Conservation (phyloP, 345 rosid genomes). For the Eucalyptus shirleyi region DNA sequence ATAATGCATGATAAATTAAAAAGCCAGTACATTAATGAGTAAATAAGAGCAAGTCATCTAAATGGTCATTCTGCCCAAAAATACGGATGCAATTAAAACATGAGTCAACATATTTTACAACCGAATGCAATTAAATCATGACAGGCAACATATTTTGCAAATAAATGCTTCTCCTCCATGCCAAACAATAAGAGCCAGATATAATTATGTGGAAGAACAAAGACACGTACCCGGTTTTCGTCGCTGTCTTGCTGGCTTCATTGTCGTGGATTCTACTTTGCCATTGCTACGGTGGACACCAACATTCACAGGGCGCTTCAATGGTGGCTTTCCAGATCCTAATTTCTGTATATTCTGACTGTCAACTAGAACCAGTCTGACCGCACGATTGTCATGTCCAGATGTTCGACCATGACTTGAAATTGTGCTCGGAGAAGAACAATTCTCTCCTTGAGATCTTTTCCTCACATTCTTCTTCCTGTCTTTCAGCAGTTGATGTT, state of each 20-base stretch:
- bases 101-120: neutral
- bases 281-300: conserved; percentile 39
- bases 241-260: conserved; percentile 67
- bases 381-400: conserved; percentile 45
- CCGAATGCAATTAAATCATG: neutral
- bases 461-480: conserved; percentile 74
- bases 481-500: conserved; percentile 91
- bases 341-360: conserved; percentile 69
- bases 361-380: conserved; percentile 64
- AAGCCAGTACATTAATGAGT: neutral
- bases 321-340: conserved; percentile 58
- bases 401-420: conserved; percentile 58
- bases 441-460: conserved; percentile 65
- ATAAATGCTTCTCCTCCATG: neutral
- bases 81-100: neutral
- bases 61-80: neutral
- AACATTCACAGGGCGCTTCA: conserved; percentile 45
- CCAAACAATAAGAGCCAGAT: neutral
- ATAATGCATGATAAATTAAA: neutral
- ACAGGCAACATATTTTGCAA: neutral
- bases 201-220: neutral
- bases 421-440: conserved; percentile 39
- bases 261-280: conserved; percentile 45
- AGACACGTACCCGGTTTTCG: conserved; percentile 58
- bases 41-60: neutral